Evolutionary conservation across 2,329 filamentous ascomycete species (phyloP), one percentile per base, ranked within the genome.

Genomic region (Blastomyces parvus): DNA sequence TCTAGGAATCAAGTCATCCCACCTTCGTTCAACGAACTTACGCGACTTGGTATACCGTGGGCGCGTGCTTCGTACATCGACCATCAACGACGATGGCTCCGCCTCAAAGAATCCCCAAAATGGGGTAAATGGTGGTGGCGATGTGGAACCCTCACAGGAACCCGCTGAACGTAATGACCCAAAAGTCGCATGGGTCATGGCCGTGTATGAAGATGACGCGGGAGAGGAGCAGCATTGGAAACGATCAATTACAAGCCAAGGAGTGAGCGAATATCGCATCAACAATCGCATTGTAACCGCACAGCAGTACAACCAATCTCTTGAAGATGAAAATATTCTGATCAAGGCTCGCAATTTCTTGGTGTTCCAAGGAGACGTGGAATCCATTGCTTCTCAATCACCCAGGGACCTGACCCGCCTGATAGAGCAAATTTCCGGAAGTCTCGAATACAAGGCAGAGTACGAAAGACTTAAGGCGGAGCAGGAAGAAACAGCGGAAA

Each of bases 341-440:
- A 97, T 99, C 81, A 97, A 96, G 76, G 94, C 94, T 42, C 86
- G 94, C 68, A 99, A 99, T 74, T 99, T 99, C 74, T 84, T 99
- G 5, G 94, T 99, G 44, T 99, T 99, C 74, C 94, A 99, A 76
- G 95, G 94, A 68, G 94, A 99, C 73, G 93, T 99, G 22, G 94
- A 99, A 76, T 90, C 91, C 30, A 97, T 99, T 71, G 95, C 94
- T 1, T 91, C 91, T 8, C 94, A 97, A 74, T 95, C 91, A 0
- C 91, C 94, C 0, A 92, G 91, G 69, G 94, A 97, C 71, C 84
- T 99, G 48, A 99, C 94, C 0, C 85, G 90, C 60, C 80, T 99
- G 60, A 96, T 99, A 63, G 94, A 99, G 78, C 94, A 97, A 76
- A 97, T 99, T 66, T 97, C 93, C 0, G 94, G 94, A 56, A 97